Percentiles rank a stretch among this genome's conserved stretches.
These are phyloP conservation scores for Cystobasidium onofrii DNA, from an alignment of 768 basidiomycete species.

Conservation along the genomic window DNA sequence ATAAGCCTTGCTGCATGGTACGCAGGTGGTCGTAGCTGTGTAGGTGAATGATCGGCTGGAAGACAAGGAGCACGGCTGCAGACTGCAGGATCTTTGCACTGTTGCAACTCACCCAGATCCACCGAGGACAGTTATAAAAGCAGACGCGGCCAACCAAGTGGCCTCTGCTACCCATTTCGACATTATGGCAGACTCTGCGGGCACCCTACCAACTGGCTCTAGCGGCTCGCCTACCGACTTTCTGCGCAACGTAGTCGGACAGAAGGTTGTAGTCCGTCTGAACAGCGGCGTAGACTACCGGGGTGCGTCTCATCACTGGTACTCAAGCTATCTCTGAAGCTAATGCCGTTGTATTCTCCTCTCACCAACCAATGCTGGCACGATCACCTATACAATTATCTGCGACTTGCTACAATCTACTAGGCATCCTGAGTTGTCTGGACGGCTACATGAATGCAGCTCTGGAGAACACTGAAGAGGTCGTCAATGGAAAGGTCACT, in stretches of 20 bases:
- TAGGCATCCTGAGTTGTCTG: slow-evolving; percentile 85
- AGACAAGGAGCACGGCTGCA: background rate
- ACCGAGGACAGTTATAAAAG: background rate
- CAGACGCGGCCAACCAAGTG: background rate
- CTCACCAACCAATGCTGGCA: background rate
- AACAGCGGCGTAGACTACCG: slow-evolving; percentile 88
- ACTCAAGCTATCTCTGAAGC: background rate
- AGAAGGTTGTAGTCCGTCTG: slow-evolving; percentile 80
- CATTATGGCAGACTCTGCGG: slow-evolving; percentile 6
- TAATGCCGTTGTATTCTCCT: background rate
- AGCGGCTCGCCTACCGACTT: slow-evolving; percentile 39
- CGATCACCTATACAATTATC: background rate
- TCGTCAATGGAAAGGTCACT: slow-evolving; percentile 75
- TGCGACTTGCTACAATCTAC: background rate
- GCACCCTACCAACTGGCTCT: background rate
- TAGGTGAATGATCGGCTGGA: background rate
- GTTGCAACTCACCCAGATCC: too few relatives aligned
- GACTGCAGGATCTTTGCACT: too few relatives aligned
- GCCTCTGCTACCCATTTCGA: background rate
- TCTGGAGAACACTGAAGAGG: slow-evolving; percentile 91
- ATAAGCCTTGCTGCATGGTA: background rate
- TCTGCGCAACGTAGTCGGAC: slow-evolving; percentile 74
- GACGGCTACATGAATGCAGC: slow-evolving; percentile 98
- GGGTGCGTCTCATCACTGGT: slow-evolving; percentile 52
- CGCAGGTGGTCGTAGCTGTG: background rate